Percentiles rank a stretch among this genome's conserved stretches.
These are phyloP conservation scores for Tuber aestivum DNA, from an alignment of 495 filamentous ascomycete species.

Conservation along the genomic window DNA sequence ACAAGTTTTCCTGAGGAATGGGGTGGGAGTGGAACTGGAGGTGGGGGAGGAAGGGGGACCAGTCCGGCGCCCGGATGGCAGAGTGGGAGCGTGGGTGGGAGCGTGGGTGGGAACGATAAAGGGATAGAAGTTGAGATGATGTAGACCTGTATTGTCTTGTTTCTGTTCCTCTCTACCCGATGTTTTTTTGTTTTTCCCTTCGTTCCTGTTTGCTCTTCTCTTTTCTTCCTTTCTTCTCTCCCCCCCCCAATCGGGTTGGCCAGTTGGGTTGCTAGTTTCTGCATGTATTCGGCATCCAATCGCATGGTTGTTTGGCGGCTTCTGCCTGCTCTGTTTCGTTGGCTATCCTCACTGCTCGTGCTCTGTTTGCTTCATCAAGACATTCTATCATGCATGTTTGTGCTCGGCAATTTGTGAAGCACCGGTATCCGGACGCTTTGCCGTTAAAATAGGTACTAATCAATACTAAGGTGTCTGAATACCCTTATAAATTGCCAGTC, in stretches of 20 bases:
- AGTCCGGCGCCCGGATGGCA: conserved; percentile 23
- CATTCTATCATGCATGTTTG: neutral
- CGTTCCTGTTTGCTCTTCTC: neutral
- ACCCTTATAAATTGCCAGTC: no score
- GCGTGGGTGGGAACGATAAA: conserved; percentile 17
- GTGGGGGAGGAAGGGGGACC: conserved; percentile 25
- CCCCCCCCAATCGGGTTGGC: neutral
- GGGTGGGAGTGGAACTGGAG: conserved; percentile 5
- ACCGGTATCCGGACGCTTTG: no score
- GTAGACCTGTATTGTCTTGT: conserved; percentile 30
- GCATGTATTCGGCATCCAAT: neutral
- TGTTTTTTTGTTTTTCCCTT: conserved; percentile 9
- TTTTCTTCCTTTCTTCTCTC: neutral
- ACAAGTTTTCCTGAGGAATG: neutral
- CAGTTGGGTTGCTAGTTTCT: neutral
- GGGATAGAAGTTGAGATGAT: conserved; percentile 44
- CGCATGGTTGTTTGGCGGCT: neutral
- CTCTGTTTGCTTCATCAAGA: neutral
- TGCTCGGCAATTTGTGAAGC: neutral
- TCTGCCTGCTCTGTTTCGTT: neutral
- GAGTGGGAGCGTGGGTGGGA: neutral
- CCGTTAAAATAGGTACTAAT: no score
- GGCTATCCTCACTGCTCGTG: neutral
- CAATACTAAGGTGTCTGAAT: no score
- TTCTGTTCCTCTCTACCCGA: conserved; percentile 18